Conservation (phyloP, 768 basidiomycete genomes). For the Calocera viscosa region DNA sequence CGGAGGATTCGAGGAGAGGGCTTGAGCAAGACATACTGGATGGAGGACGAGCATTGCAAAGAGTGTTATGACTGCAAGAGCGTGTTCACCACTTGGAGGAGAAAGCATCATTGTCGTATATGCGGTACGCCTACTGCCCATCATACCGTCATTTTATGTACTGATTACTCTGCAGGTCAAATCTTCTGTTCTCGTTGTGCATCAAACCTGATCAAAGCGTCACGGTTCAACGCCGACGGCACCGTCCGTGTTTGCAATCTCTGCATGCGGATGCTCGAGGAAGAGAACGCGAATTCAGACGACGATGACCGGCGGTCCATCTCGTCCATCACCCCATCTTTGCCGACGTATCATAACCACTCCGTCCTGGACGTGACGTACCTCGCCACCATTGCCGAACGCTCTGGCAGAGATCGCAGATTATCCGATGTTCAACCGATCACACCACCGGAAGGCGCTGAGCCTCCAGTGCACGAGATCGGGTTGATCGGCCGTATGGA, state of each 20-base stretch:
- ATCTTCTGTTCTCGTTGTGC: constrained; percentile 97
- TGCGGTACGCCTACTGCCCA: constrained; percentile 47
- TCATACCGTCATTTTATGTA: neutral
- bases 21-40: constrained; percentile 72
- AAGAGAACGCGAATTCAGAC: constrained; percentile 78
- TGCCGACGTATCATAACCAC: constrained; percentile 20
- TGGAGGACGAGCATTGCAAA: constrained; percentile 92
- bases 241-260: constrained; percentile 92
- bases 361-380: neutral
- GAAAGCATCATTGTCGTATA: constrained; percentile 96
- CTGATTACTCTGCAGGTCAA: constrained; percentile 46
- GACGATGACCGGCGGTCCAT: constrained; percentile 69
- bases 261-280: constrained; percentile 83
- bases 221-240: constrained; percentile 87
- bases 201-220: constrained; percentile 89
- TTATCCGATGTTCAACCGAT: neutral
- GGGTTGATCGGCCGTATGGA: neutral
- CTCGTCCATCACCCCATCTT: constrained; percentile 52
- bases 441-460: neutral
- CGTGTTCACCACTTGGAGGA: constrained; percentile 82
- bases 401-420: neutral
- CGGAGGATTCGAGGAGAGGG: constrained; percentile 85
- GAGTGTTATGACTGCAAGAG: constrained; percentile 95
- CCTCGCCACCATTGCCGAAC: neutral
- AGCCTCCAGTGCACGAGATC: neutral